Evolutionary conservation across 768 basidiomycete genomes (phyloP).

Genomic region (Hemileccinum rubropunctum): DNA sequence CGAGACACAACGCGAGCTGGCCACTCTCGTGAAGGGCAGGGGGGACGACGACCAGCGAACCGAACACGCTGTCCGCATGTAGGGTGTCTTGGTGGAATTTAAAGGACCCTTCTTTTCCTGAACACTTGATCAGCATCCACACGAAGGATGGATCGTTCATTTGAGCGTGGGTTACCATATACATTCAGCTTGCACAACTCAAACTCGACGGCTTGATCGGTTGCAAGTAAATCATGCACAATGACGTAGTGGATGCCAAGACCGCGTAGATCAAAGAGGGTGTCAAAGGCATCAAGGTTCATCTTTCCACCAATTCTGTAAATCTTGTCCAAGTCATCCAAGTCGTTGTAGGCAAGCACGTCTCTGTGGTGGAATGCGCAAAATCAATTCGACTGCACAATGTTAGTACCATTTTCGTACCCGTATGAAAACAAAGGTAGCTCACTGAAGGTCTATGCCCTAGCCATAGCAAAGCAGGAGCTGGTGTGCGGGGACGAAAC

Average conservation of each 20-base stretch:
- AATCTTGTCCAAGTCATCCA: constrained; percentile 41
- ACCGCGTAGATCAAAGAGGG: constrained; percentile 30
- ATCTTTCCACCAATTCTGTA: constrained; percentile 50
- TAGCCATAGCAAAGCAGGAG: background rate
- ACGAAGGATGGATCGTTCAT: no score
- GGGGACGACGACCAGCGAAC: constrained; percentile 47
- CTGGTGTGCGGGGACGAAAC: constrained; percentile 1
- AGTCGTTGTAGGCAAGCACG: constrained; percentile 14
- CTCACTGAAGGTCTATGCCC: background rate
- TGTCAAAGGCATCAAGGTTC: constrained; percentile 34
- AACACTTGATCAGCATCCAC: background rate
- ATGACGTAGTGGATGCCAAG: constrained; percentile 28
- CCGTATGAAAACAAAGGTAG: no score
- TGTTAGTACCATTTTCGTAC: background rate
- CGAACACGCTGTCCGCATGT: constrained; percentile 43
- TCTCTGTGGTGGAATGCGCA: background rate
- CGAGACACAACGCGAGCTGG: constrained; percentile 35
- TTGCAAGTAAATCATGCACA: constrained; percentile 12
- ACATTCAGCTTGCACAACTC: constrained; percentile 48
- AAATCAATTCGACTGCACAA: background rate
- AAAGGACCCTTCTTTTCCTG: constrained; percentile 41
- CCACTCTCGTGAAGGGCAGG: constrained; percentile 48
- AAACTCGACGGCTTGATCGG: constrained; percentile 25
- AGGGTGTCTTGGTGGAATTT: constrained; percentile 50
- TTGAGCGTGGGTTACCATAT: constrained; percentile 32